Conservation (phyloP, 2,329 filamentous ascomycete species). For the Atkinsonella hypoxylon region DNA sequence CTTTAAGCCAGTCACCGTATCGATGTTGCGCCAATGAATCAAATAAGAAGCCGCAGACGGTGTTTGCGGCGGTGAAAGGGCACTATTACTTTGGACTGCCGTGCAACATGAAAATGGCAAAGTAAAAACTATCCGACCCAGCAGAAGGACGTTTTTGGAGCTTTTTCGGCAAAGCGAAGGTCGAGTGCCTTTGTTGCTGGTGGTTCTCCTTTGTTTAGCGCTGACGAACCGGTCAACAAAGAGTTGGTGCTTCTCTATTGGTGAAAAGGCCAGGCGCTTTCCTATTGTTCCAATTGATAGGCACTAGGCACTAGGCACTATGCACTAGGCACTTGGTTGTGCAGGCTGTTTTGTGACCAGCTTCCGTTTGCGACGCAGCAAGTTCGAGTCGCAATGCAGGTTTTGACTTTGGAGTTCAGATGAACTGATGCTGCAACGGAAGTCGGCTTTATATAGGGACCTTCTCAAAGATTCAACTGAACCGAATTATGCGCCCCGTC, state of each 20-base stretch:
- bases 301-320: too few species aligned
- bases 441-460: conserved; percentile 7
- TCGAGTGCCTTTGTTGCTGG: not conserved
- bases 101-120: not conserved
- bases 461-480: not conserved
- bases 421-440: not conserved
- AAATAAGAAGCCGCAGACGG: not conserved
- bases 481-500: conserved; percentile 2
- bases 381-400: not conserved
- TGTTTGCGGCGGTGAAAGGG: not conserved
- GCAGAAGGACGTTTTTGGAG: conserved; percentile 6
- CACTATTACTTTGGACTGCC: not conserved
- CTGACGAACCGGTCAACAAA: not conserved
- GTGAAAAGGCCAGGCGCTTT: not conserved
- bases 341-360: not conserved
- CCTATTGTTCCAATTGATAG: conserved; percentile 3
- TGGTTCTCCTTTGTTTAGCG: conserved; percentile 2
- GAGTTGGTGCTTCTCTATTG: not conserved
- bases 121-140: conserved; percentile 7
- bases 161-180: not conserved
- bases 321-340: too few species aligned
- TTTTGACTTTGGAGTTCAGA: not conserved
- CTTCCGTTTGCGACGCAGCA: not conserved
- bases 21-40: not conserved
- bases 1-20: not conserved